These are phyloP conservation scores for Emericellopsis terricola DNA, from an alignment of 495 filamentous ascomycete species.

Conservation along the genomic window DNA sequence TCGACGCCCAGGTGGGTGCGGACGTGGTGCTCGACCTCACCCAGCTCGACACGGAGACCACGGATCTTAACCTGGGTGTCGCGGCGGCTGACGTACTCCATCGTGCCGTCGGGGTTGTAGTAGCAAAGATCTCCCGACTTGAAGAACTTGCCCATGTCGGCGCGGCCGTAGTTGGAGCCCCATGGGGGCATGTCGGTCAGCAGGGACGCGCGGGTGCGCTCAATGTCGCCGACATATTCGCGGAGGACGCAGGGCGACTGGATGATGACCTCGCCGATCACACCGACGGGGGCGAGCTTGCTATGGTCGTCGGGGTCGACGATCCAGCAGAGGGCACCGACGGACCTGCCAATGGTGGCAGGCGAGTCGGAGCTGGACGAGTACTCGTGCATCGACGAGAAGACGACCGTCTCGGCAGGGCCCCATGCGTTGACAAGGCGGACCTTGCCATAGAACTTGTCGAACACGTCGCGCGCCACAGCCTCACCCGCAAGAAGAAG, in stretches of 20 bases:
- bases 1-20: too few species aligned
- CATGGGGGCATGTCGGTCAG: conserved; percentile 22
- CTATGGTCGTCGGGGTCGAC: conserved; percentile 34
- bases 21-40: too few species aligned
- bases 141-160: background rate
- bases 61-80: conserved; percentile 1
- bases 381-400: background rate
- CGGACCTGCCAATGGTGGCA: conserved; percentile 17
- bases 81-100: background rate
- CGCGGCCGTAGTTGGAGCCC: background rate
- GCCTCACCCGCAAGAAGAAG: background rate
- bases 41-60: too few species aligned
- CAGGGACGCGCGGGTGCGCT: conserved; percentile 24
- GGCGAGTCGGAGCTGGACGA: background rate
- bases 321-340: conserved; percentile 32
- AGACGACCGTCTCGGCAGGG: conserved; percentile 1
- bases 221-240: conserved; percentile 28
- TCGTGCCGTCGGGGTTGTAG: conserved; percentile 1
- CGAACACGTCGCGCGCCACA: background rate
- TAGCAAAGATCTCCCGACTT: background rate
- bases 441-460: conserved; percentile 7
- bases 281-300: conserved; percentile 35
- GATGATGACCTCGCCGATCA: conserved; percentile 40
- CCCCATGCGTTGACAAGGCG: conserved; percentile 2
- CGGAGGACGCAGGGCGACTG: conserved; percentile 35